A percentile compares a stretch with the other conserved stretches of the same genome.
These are phyloP conservation scores for Halteria grandinella DNA, from an alignment of 73 alveolate species.

Conservation along the genomic window DNA sequence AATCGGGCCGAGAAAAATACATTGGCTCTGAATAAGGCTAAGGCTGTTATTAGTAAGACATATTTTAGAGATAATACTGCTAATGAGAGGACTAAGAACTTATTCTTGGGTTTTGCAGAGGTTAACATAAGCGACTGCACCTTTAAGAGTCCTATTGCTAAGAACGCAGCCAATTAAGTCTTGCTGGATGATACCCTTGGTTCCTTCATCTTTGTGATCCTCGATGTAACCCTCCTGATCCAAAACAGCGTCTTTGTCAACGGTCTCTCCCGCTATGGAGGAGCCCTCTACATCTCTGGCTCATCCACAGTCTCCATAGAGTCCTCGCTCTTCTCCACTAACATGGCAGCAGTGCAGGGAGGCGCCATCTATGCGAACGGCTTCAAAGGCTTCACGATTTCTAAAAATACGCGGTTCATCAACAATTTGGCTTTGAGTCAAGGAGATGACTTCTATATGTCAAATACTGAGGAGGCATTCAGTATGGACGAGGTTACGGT, in stretches of 20 bases:
- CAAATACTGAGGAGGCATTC: not conserved
- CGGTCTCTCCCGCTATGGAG: constrained; percentile 39
- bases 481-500: not conserved
- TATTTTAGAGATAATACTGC: constrained; percentile 10
- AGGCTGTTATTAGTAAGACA: not conserved
- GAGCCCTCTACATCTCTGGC: constrained; percentile 60
- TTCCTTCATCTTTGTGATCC: not conserved
- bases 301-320: not conserved
- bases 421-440: constrained; percentile 13
- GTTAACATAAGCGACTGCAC: not conserved
- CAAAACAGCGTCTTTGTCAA: not conserved
- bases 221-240: constrained; percentile 11
- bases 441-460: constrained; percentile 29
- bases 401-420: not conserved
- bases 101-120: constrained; percentile 19
- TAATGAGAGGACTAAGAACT: not conserved
- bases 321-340: not conserved
- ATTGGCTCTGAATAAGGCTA: constrained; percentile 18
- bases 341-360: constrained; percentile 1
- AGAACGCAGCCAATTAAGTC: not conserved
- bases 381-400: not conserved
- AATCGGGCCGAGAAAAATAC: constrained; percentile 27
- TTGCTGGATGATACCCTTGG: not conserved
- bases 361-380: constrained; percentile 41
- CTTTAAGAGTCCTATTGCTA: not conserved